Base-by-base conservation (phyloP, 2,329 filamentous ascomycete genomes). In the Aspergillus novofumigatus region DNA sequence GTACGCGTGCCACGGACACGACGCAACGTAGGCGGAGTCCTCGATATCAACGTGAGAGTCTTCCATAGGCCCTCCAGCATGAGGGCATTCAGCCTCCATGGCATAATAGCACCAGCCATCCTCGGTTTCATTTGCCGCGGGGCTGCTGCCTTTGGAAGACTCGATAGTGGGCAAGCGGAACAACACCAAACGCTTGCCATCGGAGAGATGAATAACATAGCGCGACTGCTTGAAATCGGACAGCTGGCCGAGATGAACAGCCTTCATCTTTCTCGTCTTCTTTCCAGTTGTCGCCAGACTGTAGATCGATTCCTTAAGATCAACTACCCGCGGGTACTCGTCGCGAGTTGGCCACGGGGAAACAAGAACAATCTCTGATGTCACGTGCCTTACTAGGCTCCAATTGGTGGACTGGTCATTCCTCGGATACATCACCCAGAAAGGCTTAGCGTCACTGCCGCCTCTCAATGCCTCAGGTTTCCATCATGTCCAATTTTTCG, bases 1-100 rank as follows among this genome's bases (percentile, higher is more conserved):
- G 61, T 80, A 80, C 2, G 77, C 77, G 64, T 80, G 77, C 77
- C 77, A 80, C 14, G 77, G 77, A 58, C 77, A 80, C 1, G 77
- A 78, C 20, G 72, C 77, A 25, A 80, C 65, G 59, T 80, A 80
- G 1, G 76, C 75, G 0, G 77, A 79, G 57, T 80, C 77, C 57
- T 80, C 77, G 53, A 80, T 80, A 54, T 80, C 77, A 25, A 80
- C 72, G 7, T 74, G 70, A 0, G 77, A 76, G 20, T 79, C 76
- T 5, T 72, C 66, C 77, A 80, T 78, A 0, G 77, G 77, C 0
- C 77, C 77, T 8, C 77, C 77, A 0, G 77, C 77, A 58, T 79
- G 77, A 2, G 77, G 77, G 50, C 77, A 80, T 54, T 78, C 75
- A 0, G 77, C 77, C 60, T 79, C 77, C 77, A 80, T 80, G 29